Conservation (phyloP, 495 filamentous ascomycete genomes). For the Aspergillus indologenus region DNA sequence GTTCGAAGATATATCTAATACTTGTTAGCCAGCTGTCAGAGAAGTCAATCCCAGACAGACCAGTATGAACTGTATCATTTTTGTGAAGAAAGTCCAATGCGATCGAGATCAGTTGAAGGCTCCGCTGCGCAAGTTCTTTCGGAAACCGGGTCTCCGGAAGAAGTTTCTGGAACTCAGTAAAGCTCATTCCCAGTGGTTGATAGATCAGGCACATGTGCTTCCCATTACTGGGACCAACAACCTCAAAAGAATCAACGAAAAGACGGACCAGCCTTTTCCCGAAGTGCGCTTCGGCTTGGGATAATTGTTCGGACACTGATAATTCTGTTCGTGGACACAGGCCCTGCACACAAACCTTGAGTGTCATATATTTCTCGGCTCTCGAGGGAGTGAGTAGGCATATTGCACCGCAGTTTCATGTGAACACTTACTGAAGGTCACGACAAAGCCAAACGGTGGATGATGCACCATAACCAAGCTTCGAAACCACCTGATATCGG, state of each 20-base stretch:
- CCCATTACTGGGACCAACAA: slow-evolving; percentile 36
- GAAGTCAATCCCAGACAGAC: no score
- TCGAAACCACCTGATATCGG: slow-evolving; percentile 48
- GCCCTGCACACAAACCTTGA: slow-evolving; percentile 35
- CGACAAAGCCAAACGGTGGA: slow-evolving; percentile 51
- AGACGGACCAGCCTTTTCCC: slow-evolving; percentile 29
- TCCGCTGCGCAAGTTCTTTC: slow-evolving; percentile 30
- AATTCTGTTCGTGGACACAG: no score
- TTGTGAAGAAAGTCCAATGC: slow-evolving; percentile 33
- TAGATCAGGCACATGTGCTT: slow-evolving; percentile 42
- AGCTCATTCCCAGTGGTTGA: slow-evolving; percentile 37
- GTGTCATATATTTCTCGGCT: slow-evolving; percentile 25
- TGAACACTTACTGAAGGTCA: slow-evolving; percentile 36
- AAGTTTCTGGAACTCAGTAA: slow-evolving; percentile 28
- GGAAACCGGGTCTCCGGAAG: slow-evolving; percentile 29
- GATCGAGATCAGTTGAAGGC: slow-evolving; percentile 30
- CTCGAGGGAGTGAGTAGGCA: slow-evolving; percentile 16
- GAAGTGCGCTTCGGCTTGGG: slow-evolving; percentile 26
- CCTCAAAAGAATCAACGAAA: slow-evolving; percentile 36
- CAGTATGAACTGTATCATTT: slow-evolving; percentile 33
- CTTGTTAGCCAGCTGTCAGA: slow-evolving; percentile 2
- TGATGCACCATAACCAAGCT: slow-evolving; percentile 48
- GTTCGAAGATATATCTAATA: slow-evolving; percentile 23
- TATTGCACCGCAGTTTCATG: no score
- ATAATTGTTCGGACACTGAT: slow-evolving; percentile 22